phyloP scores from a whole-genome alignment of 805 yeast species.

The Kuraishia capsulata region DNA sequence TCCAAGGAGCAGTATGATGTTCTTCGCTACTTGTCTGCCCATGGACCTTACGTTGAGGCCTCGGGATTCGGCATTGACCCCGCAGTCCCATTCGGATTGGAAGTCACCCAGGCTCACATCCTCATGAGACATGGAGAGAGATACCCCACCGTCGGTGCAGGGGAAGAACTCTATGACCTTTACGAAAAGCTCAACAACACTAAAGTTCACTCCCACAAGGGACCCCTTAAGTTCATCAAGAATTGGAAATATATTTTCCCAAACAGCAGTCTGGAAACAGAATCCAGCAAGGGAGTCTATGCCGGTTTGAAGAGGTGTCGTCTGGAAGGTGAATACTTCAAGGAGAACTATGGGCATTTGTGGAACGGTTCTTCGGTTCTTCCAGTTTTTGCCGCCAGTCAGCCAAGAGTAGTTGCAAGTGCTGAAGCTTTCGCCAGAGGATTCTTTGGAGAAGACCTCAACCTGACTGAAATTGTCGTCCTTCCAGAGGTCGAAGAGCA shows the following conservation, averaged over 20 bases:
- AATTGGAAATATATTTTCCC: constrained; percentile 42
- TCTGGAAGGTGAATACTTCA: constrained; percentile 38
- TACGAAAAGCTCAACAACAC: constrained; percentile 26
- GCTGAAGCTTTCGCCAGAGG: constrained; percentile 51
- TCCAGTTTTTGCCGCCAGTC: constrained; percentile 47
- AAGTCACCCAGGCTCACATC: constrained; percentile 58
- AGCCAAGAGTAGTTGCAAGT: constrained; percentile 46
- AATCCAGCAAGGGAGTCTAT: constrained; percentile 28
- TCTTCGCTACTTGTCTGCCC: constrained; percentile 42
- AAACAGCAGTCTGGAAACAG: constrained; percentile 12
- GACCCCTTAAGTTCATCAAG: constrained; percentile 45
- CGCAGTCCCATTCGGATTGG: constrained; percentile 39
- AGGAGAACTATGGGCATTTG: constrained; percentile 39
- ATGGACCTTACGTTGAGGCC: constrained; percentile 45
- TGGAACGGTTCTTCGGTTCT: constrained; percentile 25
- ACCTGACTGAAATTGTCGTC: constrained; percentile 26
- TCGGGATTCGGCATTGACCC: constrained; percentile 44
- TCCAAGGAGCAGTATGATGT: constrained; percentile 36
- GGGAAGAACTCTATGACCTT: constrained; percentile 12
- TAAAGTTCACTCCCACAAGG: constrained; percentile 26
- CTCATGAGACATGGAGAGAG: constrained; percentile 77
- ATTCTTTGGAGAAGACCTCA: constrained; percentile 19
- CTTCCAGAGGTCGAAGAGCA: constrained; percentile 34
- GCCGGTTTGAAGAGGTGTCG: constrained; percentile 43
- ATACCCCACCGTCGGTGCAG: constrained; percentile 44